Conservation (phyloP, 2,329 filamentous ascomycete species). For the Metarhizium album region DNA sequence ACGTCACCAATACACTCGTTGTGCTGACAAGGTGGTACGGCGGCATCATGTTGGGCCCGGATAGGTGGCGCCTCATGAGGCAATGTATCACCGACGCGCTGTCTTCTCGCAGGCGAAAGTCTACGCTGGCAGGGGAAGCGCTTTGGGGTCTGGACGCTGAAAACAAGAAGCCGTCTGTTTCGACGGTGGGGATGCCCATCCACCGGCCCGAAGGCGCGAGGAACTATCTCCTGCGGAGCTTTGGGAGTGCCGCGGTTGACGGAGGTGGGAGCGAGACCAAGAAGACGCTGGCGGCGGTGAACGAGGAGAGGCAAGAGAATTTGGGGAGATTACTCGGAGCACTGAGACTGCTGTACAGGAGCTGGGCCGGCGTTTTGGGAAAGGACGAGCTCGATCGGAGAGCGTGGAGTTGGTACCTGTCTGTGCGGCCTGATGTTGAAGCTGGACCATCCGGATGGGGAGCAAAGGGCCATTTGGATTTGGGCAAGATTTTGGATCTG, state of each 20-base stretch:
- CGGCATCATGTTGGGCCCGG: slow-evolving; percentile 48
- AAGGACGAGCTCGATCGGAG: slow-evolving; percentile 59
- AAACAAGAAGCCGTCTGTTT: slow-evolving; percentile 30
- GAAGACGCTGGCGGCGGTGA: slow-evolving; percentile 38
- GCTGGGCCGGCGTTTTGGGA: slow-evolving; percentile 58
- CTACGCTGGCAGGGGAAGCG: slow-evolving; percentile 35
- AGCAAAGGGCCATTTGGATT: slow-evolving; percentile 59
- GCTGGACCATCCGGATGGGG: slow-evolving; percentile 71
- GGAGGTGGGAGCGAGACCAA: slow-evolving; percentile 24
- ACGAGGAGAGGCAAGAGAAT: slow-evolving; percentile 57
- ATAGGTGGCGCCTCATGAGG: slow-evolving; percentile 53
- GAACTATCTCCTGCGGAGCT: slow-evolving; percentile 47
- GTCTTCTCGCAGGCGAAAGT: slow-evolving; percentile 32
- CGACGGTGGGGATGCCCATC: slow-evolving; percentile 51
- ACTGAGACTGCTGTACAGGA: slow-evolving; percentile 59
- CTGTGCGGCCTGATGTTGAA: slow-evolving; percentile 65
- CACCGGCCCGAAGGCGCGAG: slow-evolving; percentile 61
- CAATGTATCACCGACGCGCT: slow-evolving; percentile 45
- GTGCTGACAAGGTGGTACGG: slow-evolving; percentile 54
- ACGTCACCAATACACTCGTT: slow-evolving; percentile 41
- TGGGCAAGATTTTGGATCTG: slow-evolving; percentile 55
- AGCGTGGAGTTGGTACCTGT: slow-evolving; percentile 75
- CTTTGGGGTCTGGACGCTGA: slow-evolving; percentile 51
- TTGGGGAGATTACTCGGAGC: slow-evolving; percentile 59
- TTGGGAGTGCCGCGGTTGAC: slow-evolving; percentile 31